phyloP scores from a whole-genome alignment of 148 eudicot species.

The Simmondsia chinensis region DNA sequence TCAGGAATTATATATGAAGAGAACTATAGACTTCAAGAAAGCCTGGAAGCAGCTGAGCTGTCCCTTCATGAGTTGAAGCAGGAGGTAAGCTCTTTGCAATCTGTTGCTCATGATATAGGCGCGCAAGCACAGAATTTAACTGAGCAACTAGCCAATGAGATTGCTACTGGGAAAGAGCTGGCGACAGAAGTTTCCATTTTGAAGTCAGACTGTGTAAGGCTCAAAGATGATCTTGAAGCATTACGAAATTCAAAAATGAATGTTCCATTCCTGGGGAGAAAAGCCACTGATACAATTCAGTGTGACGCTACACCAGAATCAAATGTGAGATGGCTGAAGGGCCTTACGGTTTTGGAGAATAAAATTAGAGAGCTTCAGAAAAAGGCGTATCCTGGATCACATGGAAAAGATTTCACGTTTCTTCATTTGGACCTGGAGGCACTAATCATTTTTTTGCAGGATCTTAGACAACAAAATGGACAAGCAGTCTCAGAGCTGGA shows the following conservation, averaged over 20 bases:
- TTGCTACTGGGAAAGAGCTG: constrained; percentile 48
- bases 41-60: constrained; percentile 64
- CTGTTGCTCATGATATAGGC: constrained; percentile 57
- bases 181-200: constrained; percentile 57
- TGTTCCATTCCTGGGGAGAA: constrained; percentile 20
- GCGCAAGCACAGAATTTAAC: constrained; percentile 56
- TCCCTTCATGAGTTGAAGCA: constrained; percentile 55
- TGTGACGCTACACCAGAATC: constrained; percentile 17
- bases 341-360: constrained; percentile 42
- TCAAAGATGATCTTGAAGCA: constrained; percentile 56
- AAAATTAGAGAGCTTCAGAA: constrained; percentile 56
- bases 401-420: constrained; percentile 45
- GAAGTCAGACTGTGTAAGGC: constrained; percentile 62
- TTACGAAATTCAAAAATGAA: constrained; percentile 38
- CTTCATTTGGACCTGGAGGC: constrained; percentile 59
- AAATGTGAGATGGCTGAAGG: constrained; percentile 34
- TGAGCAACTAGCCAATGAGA: constrained; percentile 48
- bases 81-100: constrained; percentile 58
- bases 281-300: constrained; percentile 7
- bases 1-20: constrained; percentile 55
- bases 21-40: constrained; percentile 47
- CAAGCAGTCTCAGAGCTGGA: constrained; percentile 17
- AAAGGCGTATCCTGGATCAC: constrained; percentile 37
- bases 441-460: constrained; percentile 33
- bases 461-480: constrained; percentile 41